phyloP scores from a whole-genome alignment of 2,329 filamentous ascomycete species.

The Colletotrichum musae region DNA sequence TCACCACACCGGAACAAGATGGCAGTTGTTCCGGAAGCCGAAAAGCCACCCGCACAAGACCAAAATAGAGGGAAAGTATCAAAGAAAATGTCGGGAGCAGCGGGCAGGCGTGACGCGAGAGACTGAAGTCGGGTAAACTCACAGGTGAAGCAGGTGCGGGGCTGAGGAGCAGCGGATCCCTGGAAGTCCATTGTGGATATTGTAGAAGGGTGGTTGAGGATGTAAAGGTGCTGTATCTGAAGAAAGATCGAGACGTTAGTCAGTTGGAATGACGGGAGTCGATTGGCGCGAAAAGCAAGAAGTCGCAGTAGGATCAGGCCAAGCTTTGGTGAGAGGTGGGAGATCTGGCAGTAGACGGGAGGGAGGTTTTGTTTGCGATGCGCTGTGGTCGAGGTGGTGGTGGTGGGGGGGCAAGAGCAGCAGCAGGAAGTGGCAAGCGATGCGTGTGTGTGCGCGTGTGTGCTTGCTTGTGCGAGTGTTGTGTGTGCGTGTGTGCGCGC shows the following conservation, averaged over 20 bases:
- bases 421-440: slow-evolving; percentile 41
- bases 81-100: slow-evolving; percentile 8
- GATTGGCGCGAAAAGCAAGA: slow-evolving; percentile 2
- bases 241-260: slow-evolving; percentile 1
- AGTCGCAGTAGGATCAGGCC: slow-evolving; percentile 21
- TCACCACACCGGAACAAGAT: slow-evolving; percentile 6
- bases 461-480: too few species aligned
- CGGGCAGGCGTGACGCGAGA: slow-evolving; percentile 5
- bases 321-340: slow-evolving; percentile 28
- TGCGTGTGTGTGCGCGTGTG: slow-evolving; percentile 31
- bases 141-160: slow-evolving; percentile 66
- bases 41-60: slow-evolving; percentile 34
- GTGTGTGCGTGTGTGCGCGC: slow-evolving; percentile 31
- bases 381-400: slow-evolving; percentile 16
- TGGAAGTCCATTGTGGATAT: slow-evolving; percentile 53
- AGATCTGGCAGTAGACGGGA: slow-evolving; percentile 24
- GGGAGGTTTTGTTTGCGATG: slow-evolving; percentile 20
- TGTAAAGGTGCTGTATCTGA: slow-evolving; percentile 23
- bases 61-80: background rate
- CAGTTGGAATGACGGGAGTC: slow-evolving; percentile 15
- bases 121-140: slow-evolving; percentile 49
- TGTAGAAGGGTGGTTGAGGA: slow-evolving; percentile 17
- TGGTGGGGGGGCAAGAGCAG: slow-evolving; percentile 22
- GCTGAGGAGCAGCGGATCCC: slow-evolving; percentile 44
- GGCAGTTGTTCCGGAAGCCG: slow-evolving; percentile 20